Conservation (phyloP, 129 eudicot species). For the Gnaphalium uliginosum region DNA sequence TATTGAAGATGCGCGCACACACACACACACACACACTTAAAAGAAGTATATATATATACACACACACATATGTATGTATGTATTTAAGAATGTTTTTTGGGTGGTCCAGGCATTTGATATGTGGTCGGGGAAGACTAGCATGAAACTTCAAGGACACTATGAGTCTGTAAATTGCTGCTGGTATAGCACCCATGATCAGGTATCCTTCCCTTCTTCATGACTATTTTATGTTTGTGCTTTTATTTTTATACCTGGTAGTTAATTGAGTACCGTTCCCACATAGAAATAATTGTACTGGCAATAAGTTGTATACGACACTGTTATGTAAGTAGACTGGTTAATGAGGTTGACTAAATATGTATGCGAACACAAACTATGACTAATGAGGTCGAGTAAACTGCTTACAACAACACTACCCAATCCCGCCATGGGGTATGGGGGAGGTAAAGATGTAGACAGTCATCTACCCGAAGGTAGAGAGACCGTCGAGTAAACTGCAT, state of each 20-base stretch:
- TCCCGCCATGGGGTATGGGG: no score
- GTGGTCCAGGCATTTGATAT: constrained; percentile 69
- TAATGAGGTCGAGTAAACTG: neutral
- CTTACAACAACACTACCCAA: no score
- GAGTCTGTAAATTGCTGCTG: constrained; percentile 85
- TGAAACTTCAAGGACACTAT: constrained; percentile 81
- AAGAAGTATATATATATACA: no score
- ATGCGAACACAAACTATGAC: neutral
- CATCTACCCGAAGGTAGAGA: no score
- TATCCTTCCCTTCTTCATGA: constrained; percentile 20
- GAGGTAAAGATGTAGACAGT: no score
- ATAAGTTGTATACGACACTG: neutral
- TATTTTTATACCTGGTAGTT: neutral
- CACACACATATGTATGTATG: neutral
- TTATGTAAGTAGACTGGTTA: neutral
- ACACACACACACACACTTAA: neutral
- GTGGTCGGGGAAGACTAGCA: constrained; percentile 79
- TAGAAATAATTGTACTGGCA: neutral
- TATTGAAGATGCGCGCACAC: no score
- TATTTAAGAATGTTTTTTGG: constrained; percentile 6
- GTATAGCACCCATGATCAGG: constrained; percentile 86
- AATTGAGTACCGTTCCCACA: neutral
- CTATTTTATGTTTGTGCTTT: neutral
- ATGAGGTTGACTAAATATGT: neutral
- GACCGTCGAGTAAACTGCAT: no score